Conservation (phyloP, 192 early-diverging fungal genomes). For the Rhizoclosmatium sp. region DNA sequence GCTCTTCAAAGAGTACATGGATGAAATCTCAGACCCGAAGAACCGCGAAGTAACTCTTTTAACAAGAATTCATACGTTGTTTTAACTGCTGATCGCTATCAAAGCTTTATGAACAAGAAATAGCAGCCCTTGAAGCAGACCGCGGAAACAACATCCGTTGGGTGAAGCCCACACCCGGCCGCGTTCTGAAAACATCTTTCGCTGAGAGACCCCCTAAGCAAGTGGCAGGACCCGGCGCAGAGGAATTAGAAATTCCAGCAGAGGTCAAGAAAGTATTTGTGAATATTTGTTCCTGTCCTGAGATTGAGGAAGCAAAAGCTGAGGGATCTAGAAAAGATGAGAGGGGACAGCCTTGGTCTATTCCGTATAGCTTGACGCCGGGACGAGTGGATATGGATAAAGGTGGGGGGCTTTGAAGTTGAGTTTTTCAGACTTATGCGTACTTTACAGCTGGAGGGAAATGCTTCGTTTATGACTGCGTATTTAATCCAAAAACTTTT, state of each 20-base stretch:
- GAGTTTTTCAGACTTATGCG: neutral
- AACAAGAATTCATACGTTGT: neutral
- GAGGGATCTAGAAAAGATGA: neutral
- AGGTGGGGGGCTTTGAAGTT: constrained; percentile 36
- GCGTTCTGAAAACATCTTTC: constrained; percentile 54
- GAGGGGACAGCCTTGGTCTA: constrained; percentile 54
- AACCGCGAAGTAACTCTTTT: constrained; percentile 51
- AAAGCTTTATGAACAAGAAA: constrained; percentile 63
- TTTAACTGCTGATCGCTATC: neutral
- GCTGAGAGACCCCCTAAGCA: constrained; percentile 19
- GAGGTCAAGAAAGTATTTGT: constrained; percentile 60
- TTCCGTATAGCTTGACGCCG: constrained; percentile 60
- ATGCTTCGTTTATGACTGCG: constrained; percentile 63
- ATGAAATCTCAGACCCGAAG: constrained; percentile 66
- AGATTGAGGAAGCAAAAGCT: constrained; percentile 47
- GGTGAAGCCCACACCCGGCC: constrained; percentile 57
- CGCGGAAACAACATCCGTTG: constrained; percentile 60
- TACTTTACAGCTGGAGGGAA: constrained; percentile 41
- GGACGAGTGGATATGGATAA: constrained; percentile 59
- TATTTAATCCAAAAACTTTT: constrained; percentile 63
- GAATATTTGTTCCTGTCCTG: constrained; percentile 60
- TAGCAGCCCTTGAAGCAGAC: constrained; percentile 57
- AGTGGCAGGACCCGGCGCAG: neutral
- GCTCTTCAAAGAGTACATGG: constrained; percentile 62
- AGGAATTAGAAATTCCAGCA: constrained; percentile 14